Percentiles rank a stretch among this genome's conserved stretches.
Evolutionary conservation across 176 grass and related monocot genomes (phyloP).

Genomic region (Poa annua): DNA sequence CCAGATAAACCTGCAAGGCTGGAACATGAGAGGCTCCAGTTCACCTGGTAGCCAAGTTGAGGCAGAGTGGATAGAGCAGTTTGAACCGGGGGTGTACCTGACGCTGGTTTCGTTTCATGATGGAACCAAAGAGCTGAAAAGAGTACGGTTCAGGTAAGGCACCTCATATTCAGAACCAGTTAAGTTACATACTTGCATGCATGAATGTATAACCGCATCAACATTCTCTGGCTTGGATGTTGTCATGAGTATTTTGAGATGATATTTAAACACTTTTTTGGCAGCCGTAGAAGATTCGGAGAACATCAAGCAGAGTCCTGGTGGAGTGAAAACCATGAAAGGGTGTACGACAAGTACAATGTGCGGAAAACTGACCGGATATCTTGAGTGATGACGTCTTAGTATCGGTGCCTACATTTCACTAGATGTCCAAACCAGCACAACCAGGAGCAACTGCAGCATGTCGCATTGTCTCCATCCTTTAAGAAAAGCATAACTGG

Average conservation of each 20-base stretch:
- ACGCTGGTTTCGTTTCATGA: constrained; percentile 77
- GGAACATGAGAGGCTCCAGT: constrained; percentile 42
- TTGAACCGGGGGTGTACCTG: constrained; percentile 90
- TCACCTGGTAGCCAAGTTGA: constrained; percentile 64
- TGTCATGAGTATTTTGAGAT: constrained; percentile 13
- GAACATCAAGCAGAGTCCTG: constrained; percentile 90
- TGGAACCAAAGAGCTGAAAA: constrained; percentile 90
- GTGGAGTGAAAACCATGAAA: constrained; percentile 91
- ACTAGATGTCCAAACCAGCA: not conserved
- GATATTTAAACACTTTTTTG: not conserved
- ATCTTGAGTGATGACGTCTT: constrained; percentile 63
- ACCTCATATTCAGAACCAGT: not conserved
- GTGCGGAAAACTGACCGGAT: constrained; percentile 61
- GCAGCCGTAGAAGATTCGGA: constrained; percentile 84
- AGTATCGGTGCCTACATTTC: not conserved
- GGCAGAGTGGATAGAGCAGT: constrained; percentile 96
- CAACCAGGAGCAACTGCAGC: not conserved
- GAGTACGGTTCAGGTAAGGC: constrained; percentile 92
- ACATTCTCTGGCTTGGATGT: not conserved
- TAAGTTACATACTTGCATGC: not conserved
- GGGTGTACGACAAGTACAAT: constrained; percentile 91
- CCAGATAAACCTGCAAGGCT: constrained; percentile 60
- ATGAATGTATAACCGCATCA: constrained; percentile 21
- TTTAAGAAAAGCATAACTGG: not conserved
- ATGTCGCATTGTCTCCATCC: not conserved